Evolutionary conservation across 208 protist species (phyloP).

Genomic region (Crithidia bombi): DNA sequence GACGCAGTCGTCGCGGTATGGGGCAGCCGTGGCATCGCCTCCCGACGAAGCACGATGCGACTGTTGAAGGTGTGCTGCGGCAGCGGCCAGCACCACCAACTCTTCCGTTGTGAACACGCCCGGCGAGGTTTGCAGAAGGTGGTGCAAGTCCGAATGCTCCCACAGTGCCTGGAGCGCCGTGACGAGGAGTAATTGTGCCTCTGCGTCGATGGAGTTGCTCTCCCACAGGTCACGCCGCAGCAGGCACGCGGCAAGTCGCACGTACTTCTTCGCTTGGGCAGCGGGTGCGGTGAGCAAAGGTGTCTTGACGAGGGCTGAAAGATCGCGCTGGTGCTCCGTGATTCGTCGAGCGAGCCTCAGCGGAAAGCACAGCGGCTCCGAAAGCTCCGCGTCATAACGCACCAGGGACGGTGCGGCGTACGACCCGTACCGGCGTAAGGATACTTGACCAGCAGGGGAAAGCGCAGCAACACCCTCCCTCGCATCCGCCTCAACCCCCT

Average conservation of each 20-base stretch:
- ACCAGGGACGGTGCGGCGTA: constrained; percentile 24
- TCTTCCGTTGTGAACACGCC: constrained; percentile 32
- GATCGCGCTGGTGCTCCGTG: neutral
- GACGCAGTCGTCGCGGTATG: constrained; percentile 1
- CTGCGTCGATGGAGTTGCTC: neutral
- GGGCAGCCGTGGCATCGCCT: neutral
- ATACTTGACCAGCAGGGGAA: neutral
- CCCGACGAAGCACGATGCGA: no score
- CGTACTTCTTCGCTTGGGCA: constrained; percentile 9
- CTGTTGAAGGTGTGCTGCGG: constrained; percentile 13
- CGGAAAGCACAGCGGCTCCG: constrained; percentile 20
- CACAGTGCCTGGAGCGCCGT: constrained; percentile 23
- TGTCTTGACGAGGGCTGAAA: constrained; percentile 4
- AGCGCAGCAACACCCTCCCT: neutral
- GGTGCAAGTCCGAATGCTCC: constrained; percentile 10
- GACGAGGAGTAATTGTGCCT: constrained; percentile 8
- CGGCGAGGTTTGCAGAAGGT: constrained; percentile 10
- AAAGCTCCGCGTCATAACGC: constrained; percentile 21
- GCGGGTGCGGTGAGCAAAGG: constrained; percentile 15
- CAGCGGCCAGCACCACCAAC: constrained; percentile 31
- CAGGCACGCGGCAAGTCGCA: constrained; percentile 32
- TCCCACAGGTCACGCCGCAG: constrained; percentile 31
- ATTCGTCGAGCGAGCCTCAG: constrained; percentile 21
- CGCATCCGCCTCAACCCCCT: neutral
- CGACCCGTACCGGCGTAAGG: constrained; percentile 20